Conservation (phyloP, 2,329 filamentous ascomycete species). For the Fusarium devonianum region DNA sequence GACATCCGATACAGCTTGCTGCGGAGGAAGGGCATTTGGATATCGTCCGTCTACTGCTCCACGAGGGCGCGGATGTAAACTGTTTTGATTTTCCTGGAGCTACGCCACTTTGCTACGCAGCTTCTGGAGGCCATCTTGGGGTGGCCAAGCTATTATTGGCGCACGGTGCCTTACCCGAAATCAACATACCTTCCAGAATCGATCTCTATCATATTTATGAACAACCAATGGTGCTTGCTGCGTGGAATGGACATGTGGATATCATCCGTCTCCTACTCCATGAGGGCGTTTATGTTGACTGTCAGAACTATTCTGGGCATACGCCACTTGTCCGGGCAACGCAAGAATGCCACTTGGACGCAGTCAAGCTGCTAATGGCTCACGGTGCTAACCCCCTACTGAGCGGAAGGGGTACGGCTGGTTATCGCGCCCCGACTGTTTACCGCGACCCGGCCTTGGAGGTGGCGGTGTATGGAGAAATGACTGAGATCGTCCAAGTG, state of each 20-base stretch:
- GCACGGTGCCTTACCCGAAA: not conserved
- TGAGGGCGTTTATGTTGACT: not conserved
- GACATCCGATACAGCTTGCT: not conserved
- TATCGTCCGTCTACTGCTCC: not conserved
- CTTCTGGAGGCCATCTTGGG: not conserved
- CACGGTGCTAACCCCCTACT: too few species aligned
- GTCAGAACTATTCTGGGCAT: not conserved
- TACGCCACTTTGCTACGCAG: not conserved
- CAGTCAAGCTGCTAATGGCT: conserved; percentile 1
- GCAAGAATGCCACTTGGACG: not conserved
- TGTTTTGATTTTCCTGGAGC: not conserved
- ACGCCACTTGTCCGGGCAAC: not conserved
- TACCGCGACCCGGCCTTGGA: not conserved
- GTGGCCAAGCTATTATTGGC: conserved; percentile 1
- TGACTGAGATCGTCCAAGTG: not conserved
- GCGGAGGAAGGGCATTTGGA: not conserved
- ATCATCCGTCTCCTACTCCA: not conserved
- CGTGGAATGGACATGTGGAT: not conserved
- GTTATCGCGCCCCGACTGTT: too few species aligned
- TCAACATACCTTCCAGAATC: too few species aligned
- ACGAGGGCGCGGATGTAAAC: not conserved
- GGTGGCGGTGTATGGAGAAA: not conserved
- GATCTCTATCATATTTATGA: too few species aligned
- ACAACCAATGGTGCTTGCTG: not conserved
- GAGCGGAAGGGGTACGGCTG: too few species aligned